Base-by-base conservation (phyloP, 2,329 filamentous ascomycete species). In the Fusarium udum region DNA sequence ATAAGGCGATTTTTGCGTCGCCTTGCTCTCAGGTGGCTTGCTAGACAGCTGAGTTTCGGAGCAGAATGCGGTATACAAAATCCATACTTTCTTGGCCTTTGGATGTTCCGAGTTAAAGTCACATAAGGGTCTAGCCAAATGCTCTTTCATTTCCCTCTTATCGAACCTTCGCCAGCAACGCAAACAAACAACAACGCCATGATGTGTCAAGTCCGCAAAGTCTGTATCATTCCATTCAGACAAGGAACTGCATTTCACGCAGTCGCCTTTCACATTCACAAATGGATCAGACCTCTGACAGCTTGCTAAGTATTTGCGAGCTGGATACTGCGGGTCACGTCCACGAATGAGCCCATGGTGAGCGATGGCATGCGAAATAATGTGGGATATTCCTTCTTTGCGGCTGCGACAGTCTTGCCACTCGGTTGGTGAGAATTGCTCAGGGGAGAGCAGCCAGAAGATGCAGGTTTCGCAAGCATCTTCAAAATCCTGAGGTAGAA, bases 261-360 rank as follows among this genome's bases (percentile, higher is more conserved):
- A 20, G 16, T 26, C 1, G 2, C 43, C 43, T 26, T 14, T 20
- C 4, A 0, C 24, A 0, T 45, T 45, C 7, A 26, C 12, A 20
- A 10, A 26, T 20, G 43, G 5, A 1, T 13, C 9, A 14, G 0
- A 20, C 16, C 18, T 45, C 43, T 20, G 7, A 26, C 43, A 45
- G 8, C 43, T 4, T 20, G 24, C 12, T 20, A 4, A 14, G 43
- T 46, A 46, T 20, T 18, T 24, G 40, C 40, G 40, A 43, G 6
- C 15, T 43, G 1, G 0, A 43, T 11, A 12, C 2, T 12, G 2
- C 0, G 40, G 40, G 0, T 43, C n/a, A 4, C 10, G 1, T 43
- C n/a, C 1, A 24, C 9, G n/a, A 24, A 43, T 43, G 9, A 43
- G 15, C n/a, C 40, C n/a, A 11, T 43, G 15, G n/a, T 24, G 15